Percentiles rank a stretch among this genome's conserved stretches.
phyloP scores from a whole-genome alignment of 2,329 filamentous ascomycete species.

The Aspergillus sp. region DNA sequence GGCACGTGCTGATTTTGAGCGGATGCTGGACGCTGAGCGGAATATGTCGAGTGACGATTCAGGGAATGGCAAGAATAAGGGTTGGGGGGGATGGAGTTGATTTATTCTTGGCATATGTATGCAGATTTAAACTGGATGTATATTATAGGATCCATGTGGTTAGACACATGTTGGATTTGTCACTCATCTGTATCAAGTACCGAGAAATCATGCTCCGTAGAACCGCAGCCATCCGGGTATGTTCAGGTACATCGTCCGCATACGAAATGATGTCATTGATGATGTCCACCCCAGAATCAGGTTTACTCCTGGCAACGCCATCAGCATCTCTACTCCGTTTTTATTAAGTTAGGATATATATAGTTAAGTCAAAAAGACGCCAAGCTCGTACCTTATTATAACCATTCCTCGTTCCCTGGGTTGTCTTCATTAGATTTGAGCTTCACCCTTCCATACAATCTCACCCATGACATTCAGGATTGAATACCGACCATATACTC shows the following conservation, averaged over 20 bases:
- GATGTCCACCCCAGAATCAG: neutral
- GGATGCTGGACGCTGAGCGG: constrained; percentile 37
- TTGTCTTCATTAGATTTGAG: neutral
- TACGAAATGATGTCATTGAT: neutral
- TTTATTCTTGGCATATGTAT: neutral
- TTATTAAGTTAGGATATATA: neutral
- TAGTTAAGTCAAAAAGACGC: neutral
- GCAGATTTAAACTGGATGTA: neutral
- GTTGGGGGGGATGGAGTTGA: constrained; percentile 16
- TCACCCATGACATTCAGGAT: too few species aligned
- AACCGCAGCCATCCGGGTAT: too few species aligned
- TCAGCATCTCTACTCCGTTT: neutral
- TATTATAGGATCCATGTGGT: neutral
- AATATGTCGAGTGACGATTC: constrained; percentile 15
- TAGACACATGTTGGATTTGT: too few species aligned
- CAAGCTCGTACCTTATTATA: neutral
- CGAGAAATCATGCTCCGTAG: too few species aligned
- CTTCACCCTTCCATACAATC: neutral
- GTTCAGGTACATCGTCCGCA: too few species aligned
- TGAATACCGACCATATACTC: neutral
- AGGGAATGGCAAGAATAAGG: constrained; percentile 6
- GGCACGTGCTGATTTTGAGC: constrained; percentile 39
- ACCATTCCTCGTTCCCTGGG: neutral
- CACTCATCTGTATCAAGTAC: too few species aligned
- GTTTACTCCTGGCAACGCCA: constrained; percentile 7